Base-by-base conservation (phyloP, 345 rosid genomes). In the Nasturtium officinale region DNA sequence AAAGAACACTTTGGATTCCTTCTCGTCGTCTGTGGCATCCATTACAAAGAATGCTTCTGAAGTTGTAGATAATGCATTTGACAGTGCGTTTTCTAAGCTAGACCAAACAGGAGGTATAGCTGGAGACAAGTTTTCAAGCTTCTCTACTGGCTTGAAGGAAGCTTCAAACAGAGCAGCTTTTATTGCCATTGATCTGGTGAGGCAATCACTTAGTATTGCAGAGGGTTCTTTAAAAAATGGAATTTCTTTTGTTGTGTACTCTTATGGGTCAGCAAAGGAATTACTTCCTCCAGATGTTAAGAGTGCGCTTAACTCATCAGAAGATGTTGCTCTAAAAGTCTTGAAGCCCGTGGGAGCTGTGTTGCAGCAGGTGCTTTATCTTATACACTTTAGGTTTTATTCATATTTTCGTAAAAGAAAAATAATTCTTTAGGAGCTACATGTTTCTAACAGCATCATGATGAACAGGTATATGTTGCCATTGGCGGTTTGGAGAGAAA, bases 261-360 rank as follows among this genome's bases (percentile, higher is more conserved):
- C 87, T 58, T 91, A 91, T 81, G 87, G 84, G 21, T 81, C 87
- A 75, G 81, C 86, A 25, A 95, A 95, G 81, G 89, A 83, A 15
- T 26, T 76, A 53, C 96, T 95, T 76, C 93, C 99, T 75, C 78
- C 89, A 48, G 87, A 86, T 80, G 77, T 87, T 47, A 88, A 72
- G 69, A 85, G 71, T 71, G 79, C 78, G 5, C 78, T 95, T 63
- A 81, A 73, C 76, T 61, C 88, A 21, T 87, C 87, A n/a, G 99
- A 95, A 81, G 96, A 85, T 61, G 86, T 67, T 75, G 84, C 85
- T 53, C 63, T 42, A 32, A 66, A 82, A 83, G 51, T 85, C 47
- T 57, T 81, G 75, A 79, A 72, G 75, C 96, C 96, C 55, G 23
- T 91, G 46, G 89, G 91, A 48, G 67, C 84, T 55, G 84, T 87